These are phyloP conservation scores for Phialophora chinensis DNA, from an alignment of 2,329 filamentous ascomycete genomes.

Conservation along the genomic window DNA sequence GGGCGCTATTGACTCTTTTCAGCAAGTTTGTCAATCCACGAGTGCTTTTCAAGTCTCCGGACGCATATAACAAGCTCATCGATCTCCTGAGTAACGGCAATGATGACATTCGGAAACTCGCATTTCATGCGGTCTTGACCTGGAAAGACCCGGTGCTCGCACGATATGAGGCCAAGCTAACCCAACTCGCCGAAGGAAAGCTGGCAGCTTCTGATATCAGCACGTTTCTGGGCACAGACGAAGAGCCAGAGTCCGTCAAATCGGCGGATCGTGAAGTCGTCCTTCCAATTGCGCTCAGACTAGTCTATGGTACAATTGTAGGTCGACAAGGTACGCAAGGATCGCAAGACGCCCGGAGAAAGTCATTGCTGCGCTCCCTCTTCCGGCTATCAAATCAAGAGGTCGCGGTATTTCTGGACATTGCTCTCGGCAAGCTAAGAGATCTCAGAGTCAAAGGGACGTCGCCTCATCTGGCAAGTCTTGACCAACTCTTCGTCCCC, in stretches of 20 bases:
- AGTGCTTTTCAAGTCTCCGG: conserved; percentile 76
- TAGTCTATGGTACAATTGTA: conserved; percentile 89
- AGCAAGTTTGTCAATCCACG: conserved; percentile 84
- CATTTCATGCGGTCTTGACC: conserved; percentile 81
- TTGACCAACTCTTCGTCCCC: conserved; percentile 64
- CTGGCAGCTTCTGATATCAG: conserved; percentile 94
- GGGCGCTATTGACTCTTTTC: conserved; percentile 80
- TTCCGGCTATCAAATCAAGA: conserved; percentile 76
- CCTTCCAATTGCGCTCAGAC: conserved; percentile 83
- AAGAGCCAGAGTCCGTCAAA: conserved; percentile 69
- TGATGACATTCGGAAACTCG: conserved; percentile 81
- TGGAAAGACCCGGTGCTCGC: conserved; percentile 83
- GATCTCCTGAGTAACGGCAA: conserved; percentile 85
- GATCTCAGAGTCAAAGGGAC: conserved; percentile 63
- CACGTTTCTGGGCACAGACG: conserved; percentile 77
- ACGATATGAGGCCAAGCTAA: conserved; percentile 82
- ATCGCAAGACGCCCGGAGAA: conserved; percentile 79
- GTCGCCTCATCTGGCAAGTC: conserved; percentile 52
- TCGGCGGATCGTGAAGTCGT: conserved; percentile 73
- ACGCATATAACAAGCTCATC: conserved; percentile 78
- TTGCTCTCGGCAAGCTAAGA: conserved; percentile 75
- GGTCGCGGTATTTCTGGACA: conserved; percentile 79
- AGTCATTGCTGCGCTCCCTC: conserved; percentile 74
- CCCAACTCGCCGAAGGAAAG: conserved; percentile 86
- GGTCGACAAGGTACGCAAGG: conserved; percentile 78